Evolutionary conservation across 1,284 basidiomycete species (phyloP).

Genomic region (Bjerkandera adusta): DNA sequence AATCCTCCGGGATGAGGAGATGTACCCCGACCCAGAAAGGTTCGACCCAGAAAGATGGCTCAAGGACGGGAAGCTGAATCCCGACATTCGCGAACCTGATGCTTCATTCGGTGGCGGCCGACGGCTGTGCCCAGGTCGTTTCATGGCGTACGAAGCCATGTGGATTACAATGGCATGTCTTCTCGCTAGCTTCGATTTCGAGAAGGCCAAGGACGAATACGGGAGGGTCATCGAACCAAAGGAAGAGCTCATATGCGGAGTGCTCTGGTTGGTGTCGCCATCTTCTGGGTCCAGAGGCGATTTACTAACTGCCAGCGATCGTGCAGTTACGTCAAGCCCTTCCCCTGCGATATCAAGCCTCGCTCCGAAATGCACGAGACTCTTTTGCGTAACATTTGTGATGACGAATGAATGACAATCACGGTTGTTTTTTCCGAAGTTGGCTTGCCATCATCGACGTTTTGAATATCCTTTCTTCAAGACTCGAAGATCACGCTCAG

Average conservation of each 20-base stretch:
- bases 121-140: conserved; percentile 1
- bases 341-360: conserved; percentile 13
- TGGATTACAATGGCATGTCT: neutral
- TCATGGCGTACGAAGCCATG: neutral
- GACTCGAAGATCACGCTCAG: no score
- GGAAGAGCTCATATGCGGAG: no score
- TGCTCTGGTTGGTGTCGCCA: no score
- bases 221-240: conserved; percentile 14
- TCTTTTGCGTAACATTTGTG: no score
- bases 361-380: conserved; percentile 10
- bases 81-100: neutral
- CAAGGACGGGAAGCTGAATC: neutral
- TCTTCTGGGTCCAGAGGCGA: no score
- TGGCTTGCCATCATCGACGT: no score
- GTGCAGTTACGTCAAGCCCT: conserved; percentile 14
- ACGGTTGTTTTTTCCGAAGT: no score
- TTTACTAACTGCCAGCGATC: no score
- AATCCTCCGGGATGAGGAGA: conserved; percentile 23
- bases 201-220: neutral
- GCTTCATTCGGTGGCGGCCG: neutral
- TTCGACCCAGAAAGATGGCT: conserved; percentile 29
- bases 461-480: no score
- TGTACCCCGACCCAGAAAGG: conserved; percentile 22
- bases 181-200: neutral
- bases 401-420: no score